Evolutionary conservation across 2,329 filamentous ascomycete species (phyloP), one percentile per base, ranked within the genome.

Genomic region (Xylaria sp.): DNA sequence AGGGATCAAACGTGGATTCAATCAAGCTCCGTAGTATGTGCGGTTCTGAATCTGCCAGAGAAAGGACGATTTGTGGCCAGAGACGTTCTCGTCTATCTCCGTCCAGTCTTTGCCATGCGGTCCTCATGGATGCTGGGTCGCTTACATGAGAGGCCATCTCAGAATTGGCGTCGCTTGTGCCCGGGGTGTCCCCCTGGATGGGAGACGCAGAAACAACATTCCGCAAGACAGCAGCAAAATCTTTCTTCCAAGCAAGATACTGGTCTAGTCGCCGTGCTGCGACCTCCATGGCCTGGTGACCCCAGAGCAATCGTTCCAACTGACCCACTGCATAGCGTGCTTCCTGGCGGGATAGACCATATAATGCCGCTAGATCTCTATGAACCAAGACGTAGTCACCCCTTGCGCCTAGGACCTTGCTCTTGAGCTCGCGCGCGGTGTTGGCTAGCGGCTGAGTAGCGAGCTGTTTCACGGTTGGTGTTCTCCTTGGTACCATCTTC

Each of bases 171-270:
- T 56, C 36, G 20, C 9, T n/a, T 22, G 11, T 56, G 33, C 36
- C 22, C n/a, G 50, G 13, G 2, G 33, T 45, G 22, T 27, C 9
- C 11, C 17, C 38, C n/a, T 38, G 33, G 5, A 39, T 6, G 22
- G 54, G 49, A 29, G 49, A 29, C 33, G 42, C 2, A 15, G 38
- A 15, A 39, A 47, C 38, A 10, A 50, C 13, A 17, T 60, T 45
- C 10, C 55, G 59, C 7, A 71, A 38, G 6, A 71, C 44, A 15
- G 36, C n/a, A 2, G 63, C 56, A 38, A 74, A 71, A 42, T 63
- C 57, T 20, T 38, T 63, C 66, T 78, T 78, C 76, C 76, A 78
- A 2, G 44, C 9, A 47, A 73, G 65, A 63, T 71, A 77, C 27
- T 59, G 42, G 59, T 76, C 74, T 10, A 77, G 68, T 25, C 57